Conservation (phyloP, 805 yeast species). For the Zygosaccharomyces kombuchaensis region DNA sequence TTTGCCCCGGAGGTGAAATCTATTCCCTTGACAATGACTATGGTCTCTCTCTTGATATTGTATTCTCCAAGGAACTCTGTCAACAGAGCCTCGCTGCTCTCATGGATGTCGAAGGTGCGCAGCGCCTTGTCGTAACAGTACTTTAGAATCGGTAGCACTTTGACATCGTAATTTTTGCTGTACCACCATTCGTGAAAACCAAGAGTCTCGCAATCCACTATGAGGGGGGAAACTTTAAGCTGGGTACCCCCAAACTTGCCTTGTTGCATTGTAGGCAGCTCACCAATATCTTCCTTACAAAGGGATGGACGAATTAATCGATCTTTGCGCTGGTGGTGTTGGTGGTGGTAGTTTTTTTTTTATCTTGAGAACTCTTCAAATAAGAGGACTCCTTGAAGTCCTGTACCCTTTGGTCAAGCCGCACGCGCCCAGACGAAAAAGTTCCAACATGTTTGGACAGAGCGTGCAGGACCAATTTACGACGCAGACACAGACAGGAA, state of each 20-base stretch:
- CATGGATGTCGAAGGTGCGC: constrained; percentile 49
- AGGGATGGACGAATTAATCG: too few species aligned
- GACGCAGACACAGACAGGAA: neutral
- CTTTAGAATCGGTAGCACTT: constrained; percentile 33
- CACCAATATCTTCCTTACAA: too few species aligned
- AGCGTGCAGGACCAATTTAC: neutral
- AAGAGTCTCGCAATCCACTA: constrained; percentile 54
- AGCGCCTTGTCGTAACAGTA: constrained; percentile 44
- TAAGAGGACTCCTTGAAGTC: too few species aligned
- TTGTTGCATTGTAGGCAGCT: constrained; percentile 6
- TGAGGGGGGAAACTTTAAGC: constrained; percentile 43
- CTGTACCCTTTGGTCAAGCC: neutral
- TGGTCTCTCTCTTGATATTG: constrained; percentile 48
- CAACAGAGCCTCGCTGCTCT: constrained; percentile 44
- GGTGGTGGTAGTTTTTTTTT: too few species aligned
- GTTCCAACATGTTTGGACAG: neutral
- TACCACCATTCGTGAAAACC: constrained; percentile 45
- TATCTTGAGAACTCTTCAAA: too few species aligned
- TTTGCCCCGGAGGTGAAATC: constrained; percentile 33
- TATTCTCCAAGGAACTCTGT: constrained; percentile 50
- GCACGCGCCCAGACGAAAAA: neutral
- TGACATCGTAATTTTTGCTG: constrained; percentile 7
- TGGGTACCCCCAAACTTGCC: constrained; percentile 43
- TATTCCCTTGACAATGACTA: constrained; percentile 51
- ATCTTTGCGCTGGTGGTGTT: too few species aligned